These are phyloP conservation scores for Oryza officinalis DNA, from an alignment of 176 grass and related monocot species.

Conservation along the genomic window DNA sequence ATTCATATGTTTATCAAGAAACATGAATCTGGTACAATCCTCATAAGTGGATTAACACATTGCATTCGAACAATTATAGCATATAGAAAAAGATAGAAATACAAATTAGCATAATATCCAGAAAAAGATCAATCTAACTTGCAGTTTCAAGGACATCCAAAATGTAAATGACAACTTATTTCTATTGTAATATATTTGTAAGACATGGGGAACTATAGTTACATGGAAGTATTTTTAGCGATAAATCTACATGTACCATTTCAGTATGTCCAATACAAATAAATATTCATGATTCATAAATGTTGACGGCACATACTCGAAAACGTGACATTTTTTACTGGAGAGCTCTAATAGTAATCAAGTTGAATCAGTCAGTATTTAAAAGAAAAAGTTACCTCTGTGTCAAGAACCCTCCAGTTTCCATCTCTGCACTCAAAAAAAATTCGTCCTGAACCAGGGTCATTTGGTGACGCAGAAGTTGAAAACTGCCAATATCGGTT, in stretches of 20 bases:
- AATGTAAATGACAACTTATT: not conserved
- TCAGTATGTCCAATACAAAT: not conserved
- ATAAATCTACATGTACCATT: not conserved
- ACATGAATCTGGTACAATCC: not conserved
- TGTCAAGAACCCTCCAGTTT: slow-evolving; percentile 85
- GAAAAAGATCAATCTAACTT: slow-evolving; percentile 19
- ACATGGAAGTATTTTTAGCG: not conserved
- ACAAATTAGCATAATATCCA: slow-evolving; percentile 23
- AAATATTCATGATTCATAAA: not conserved
- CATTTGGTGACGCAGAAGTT: slow-evolving; percentile 82
- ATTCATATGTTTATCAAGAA: slow-evolving; percentile 3
- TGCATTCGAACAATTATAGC: slow-evolving; percentile 3
- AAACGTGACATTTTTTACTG: not conserved
- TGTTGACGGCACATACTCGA: not conserved
- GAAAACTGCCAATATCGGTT: slow-evolving; percentile 97
- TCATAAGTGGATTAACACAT: not conserved
- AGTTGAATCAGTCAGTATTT: slow-evolving; percentile 7
- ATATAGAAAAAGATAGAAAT: not conserved
- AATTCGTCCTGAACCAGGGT: slow-evolving; percentile 93
- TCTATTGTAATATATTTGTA: not conserved
- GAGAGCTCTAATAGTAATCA: not conserved
- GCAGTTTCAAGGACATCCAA: not conserved
- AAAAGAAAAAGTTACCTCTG: slow-evolving; percentile 55
- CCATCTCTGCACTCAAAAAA: slow-evolving; percentile 94
- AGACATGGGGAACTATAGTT: not conserved